Evolutionary conservation across 148 eudicot genomes (phyloP).

Genomic region (Cornus kousa): DNA sequence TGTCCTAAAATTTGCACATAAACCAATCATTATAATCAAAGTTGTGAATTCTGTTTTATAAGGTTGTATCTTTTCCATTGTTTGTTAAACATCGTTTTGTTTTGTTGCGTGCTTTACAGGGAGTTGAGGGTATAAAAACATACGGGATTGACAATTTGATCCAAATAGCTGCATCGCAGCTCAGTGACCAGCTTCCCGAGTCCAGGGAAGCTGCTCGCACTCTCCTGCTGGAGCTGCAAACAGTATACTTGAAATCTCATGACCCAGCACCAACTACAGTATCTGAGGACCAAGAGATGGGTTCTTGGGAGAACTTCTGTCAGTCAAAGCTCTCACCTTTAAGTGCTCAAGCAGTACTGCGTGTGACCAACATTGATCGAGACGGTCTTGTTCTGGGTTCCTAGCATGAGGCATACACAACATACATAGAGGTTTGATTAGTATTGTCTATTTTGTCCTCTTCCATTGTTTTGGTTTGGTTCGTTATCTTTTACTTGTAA

Average conservation of each 20-base stretch:
- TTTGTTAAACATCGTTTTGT: neutral
- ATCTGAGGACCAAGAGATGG: constrained; percentile 31
- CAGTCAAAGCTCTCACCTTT: constrained; percentile 59
- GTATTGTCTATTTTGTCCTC: constrained; percentile 1
- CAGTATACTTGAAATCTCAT: constrained; percentile 23
- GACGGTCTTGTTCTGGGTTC: constrained; percentile 41
- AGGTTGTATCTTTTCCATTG: neutral
- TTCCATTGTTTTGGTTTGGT: constrained; percentile 11
- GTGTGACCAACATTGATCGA: constrained; percentile 47
- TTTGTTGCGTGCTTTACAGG: constrained; percentile 28
- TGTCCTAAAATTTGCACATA: neutral
- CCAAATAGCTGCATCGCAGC: constrained; percentile 64
- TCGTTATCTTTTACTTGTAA: constrained; percentile 14
- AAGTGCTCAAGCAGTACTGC: constrained; percentile 68
- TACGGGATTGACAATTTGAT: constrained; percentile 59
- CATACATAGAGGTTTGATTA: constrained; percentile 6
- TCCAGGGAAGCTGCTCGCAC: constrained; percentile 76
- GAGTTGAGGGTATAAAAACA: constrained; percentile 48
- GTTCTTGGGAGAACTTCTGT: constrained; percentile 60
- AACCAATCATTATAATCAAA: neutral
- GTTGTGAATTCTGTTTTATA: neutral
- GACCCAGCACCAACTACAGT: constrained; percentile 15
- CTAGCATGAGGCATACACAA: constrained; percentile 21
- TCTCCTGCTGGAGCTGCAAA: constrained; percentile 51
- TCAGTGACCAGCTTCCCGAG: constrained; percentile 74